Evolutionary conservation across 768 basidiomycete species (phyloP), one percentile per base, ranked within the genome.

Genomic region (Lyophyllum atratum): DNA sequence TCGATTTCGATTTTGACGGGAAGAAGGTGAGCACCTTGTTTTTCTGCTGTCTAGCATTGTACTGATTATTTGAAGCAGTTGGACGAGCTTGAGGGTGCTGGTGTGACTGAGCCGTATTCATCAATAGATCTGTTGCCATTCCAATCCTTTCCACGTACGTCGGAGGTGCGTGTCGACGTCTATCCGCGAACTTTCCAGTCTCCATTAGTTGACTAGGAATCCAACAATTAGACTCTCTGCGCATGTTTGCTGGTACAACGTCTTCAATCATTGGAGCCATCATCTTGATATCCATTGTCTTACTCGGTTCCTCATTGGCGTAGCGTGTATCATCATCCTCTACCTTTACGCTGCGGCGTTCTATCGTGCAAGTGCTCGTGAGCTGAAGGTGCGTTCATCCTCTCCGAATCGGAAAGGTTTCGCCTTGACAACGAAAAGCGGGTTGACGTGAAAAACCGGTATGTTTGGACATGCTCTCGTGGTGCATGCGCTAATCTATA

Each of bases 381-480:
- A 96, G 69, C 76, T 95, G 62, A 96, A 95, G 80, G 87, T 84
- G 60, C 10, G 29, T 37, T 10, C 19, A 50, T n/a, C n/a, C 12
- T 49, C 28, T 25, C 28, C 11, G 95, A 92, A 68, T 69, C 80
- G 3, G 77, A 85, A 2, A 82, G 94, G 14, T 98, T 97, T 78
- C 73, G 80, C 44, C 69, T 71, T 7, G 90, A 93, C 55, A 98
- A 95, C 64, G 76, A 85, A 59, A 76, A 80, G n/a, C 78, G 85
- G 17, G 80, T 95, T 29, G 89, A 97, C 60, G 73, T 90, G 24
- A 94, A 98, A 72, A 95, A 96, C 66, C 80, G 90, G 84, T 83
- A 57, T 25, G 72, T 58, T 28, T n/a, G 26, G 9, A 14, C 37
- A 0, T 22, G 42, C 34, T 5, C 17, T 40, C 28, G 28, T 11